A percentile compares a stretch with the other conserved stretches of the same genome.
These are phyloP conservation scores for Aspergillus sp. DNA, from an alignment of 2,329 filamentous ascomycete species.

Conservation along the genomic window DNA sequence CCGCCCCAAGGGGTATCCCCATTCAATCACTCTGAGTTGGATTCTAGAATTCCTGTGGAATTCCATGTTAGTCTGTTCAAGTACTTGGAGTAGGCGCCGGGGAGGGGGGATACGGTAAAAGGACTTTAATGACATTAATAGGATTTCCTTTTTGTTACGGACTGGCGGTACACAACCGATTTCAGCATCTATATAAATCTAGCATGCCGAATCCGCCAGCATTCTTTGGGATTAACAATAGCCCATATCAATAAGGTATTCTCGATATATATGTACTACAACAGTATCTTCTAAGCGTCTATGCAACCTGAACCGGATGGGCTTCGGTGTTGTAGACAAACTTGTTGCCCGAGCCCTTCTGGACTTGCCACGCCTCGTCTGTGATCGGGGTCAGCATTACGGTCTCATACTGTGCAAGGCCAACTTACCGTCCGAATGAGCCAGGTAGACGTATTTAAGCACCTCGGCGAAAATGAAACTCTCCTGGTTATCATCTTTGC, in stretches of 20 bases:
- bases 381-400: slow-evolving; percentile 6
- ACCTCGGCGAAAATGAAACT: slow-evolving; percentile 88
- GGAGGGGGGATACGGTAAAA: too few species aligned
- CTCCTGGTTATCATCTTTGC: slow-evolving; percentile 70
- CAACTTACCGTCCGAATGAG: slow-evolving; percentile 52
- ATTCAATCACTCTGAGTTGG: too few species aligned
- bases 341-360: slow-evolving; percentile 48
- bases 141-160: too few species aligned
- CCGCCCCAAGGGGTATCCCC: too few species aligned
- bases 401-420: neutral
- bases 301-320: slow-evolving; percentile 47
- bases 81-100: too few species aligned
- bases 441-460: slow-evolving; percentile 79
- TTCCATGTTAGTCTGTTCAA: too few species aligned
- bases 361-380: slow-evolving; percentile 62
- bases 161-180: neutral
- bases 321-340: slow-evolving; percentile 68
- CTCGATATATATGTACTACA: slow-evolving; percentile 4
- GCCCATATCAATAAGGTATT: neutral
- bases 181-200: neutral
- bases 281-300: neutral
- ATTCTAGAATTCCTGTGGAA: too few species aligned
- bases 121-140: too few species aligned
- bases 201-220: neutral
- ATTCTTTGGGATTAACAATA: neutral